Evolutionary conservation across 73 alveolate genomes (phyloP), one percentile per base, ranked within the genome.

Genomic region (Effrenium voratum): DNA sequence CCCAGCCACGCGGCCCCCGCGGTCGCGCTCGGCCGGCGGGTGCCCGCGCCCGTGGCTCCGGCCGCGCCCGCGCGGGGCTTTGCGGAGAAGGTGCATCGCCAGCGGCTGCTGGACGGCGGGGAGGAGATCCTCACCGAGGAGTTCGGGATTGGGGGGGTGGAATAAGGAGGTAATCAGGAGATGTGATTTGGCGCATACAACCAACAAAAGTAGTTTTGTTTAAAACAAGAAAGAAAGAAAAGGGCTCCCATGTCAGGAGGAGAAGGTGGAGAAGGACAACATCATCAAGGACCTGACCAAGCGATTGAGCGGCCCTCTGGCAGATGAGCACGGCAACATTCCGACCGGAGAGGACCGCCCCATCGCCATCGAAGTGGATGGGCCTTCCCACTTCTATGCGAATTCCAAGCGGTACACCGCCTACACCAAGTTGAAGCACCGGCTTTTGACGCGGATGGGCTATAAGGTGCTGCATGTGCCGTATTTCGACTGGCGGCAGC

Each of bases 281-380:
- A 79, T 93, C 94, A 80, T 93, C 55, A 79, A 81, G 87, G 99
- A 93, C 43, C 99, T 93, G 30, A 93, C 93, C 40, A 70, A 87
- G 75, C 75, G 76, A 47, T 87, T 90, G 40, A 90, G 98, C 12
- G 99, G 99, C 52, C 99, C 99, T 40, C 79, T 93, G 38, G 99
- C 99, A 4, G 99, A 93, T 28, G 99, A 93, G 77, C 55, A 93
- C 38, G 99, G 99, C 75, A 93, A 93, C 47, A 94, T 93, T 19
- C 99, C 99, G 8, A 93, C 99, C 5, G 99, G 99, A 8, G 90
- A 93, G 77, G 99, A 93, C 88, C 70, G 99, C 63, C 99, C 99
- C 49, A 93, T 80, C 36, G 99, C 99, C 36, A 93, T 93, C 38
- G 99, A 93, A 34, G 99, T 93, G 59, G 99, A 93, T 60, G 99